phyloP scores from a whole-genome alignment of 768 basidiomycete genomes.

The Calocybe gangraenosa region DNA sequence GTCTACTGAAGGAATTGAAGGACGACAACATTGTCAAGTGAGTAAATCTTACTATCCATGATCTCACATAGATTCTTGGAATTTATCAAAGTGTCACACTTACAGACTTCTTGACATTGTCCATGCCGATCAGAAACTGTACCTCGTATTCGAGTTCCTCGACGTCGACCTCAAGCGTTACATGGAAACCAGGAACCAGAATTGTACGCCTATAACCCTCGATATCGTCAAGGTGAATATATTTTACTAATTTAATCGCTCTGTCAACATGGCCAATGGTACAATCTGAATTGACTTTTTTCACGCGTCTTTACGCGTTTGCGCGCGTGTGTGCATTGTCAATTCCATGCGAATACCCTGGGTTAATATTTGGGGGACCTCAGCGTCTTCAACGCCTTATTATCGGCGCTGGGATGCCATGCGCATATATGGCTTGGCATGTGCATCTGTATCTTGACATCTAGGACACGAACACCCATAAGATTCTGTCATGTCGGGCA shows the following conservation, averaged over 20 bases:
- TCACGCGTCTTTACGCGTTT: slow-evolving; percentile 16
- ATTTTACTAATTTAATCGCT: slow-evolving; percentile 1
- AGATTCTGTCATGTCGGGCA: no score
- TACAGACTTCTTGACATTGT: slow-evolving; percentile 91
- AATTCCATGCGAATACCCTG: no score
- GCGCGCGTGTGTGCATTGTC: slow-evolving; percentile 19
- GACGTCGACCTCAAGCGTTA: slow-evolving; percentile 96
- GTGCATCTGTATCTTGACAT: no score
- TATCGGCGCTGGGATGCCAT: no score
- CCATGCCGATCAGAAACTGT: slow-evolving; percentile 94
- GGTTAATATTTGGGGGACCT: no score
- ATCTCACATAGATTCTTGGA: no score
- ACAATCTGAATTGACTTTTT: not conserved
- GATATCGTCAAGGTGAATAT: slow-evolving; percentile 75
- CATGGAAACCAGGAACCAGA: slow-evolving; percentile 83
- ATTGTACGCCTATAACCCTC: slow-evolving; percentile 65
- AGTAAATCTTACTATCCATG: no score
- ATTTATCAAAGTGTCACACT: slow-evolving; percentile 9
- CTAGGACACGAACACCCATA: no score
- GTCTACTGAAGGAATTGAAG: slow-evolving; percentile 92
- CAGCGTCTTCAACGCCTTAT: no score
- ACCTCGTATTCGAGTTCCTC: slow-evolving; percentile 96
- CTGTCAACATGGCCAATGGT: not conserved
- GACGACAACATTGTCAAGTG: slow-evolving; percentile 95
- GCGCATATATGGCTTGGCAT: no score